Base-by-base conservation (phyloP, 2,329 filamentous ascomycete genomes). In the Fusarium chlamydosporum region DNA sequence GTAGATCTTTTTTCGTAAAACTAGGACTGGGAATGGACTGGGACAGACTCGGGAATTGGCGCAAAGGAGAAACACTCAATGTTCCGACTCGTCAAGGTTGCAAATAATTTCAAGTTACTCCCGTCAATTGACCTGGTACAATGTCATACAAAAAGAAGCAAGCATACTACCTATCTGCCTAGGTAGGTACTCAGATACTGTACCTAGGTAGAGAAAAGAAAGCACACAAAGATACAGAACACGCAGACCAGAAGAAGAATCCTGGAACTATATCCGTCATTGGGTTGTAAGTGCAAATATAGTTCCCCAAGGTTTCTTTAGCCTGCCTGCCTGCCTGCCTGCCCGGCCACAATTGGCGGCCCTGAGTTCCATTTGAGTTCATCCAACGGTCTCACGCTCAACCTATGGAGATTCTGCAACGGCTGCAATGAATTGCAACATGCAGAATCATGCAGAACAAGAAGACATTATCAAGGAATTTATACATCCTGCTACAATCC, bases 51-150 rank as follows among this genome's bases (percentile, higher is more conserved):
- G 48, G 42, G 59, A 63, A 48, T 56, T 33, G 37, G 61, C 42
- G 42, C 31, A 62, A 52, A 33, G 42, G 42, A 61, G 48, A 65
- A 59, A 68, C 54, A 65, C 45, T 55, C 41, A 55, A 68, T 61
- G 47, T 53, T 54, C 47, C 57, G 41, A 15, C 55, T 51, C 47
- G 23, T 37, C 47, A 51, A 50, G 46, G 46, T 31, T 18, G 16
- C 46, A 27, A 40, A 51, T 40, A 40, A 40, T 51, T 15, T 15
- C 13, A 38, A 40, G 47, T 51, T 51, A 27, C 47, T 51, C 34
- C 13, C 47, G 34, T 51, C 47, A 18, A 51, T 51, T 40, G 26
- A n/a, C 34, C 33, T 40, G n/a, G 47, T 18, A 50, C 46, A 37
- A 26, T 37, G 46, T 37, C 20, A 50, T 51, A 51, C 47, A 51